phyloP scores from a whole-genome alignment of 192 early-diverging fungal species.

The Backusella westeae region DNA sequence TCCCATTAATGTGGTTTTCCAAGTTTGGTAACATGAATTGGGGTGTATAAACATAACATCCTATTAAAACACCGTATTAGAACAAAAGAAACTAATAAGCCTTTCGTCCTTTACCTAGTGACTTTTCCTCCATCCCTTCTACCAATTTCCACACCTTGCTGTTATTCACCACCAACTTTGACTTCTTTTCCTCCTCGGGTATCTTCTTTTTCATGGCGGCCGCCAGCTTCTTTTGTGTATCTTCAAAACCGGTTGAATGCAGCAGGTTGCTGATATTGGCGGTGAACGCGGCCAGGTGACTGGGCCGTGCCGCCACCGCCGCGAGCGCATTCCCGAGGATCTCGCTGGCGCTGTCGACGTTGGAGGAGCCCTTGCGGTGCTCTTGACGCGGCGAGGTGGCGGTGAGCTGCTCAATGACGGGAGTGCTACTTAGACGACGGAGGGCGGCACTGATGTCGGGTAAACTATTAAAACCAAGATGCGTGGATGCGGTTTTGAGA shows the following conservation, averaged over 20 bases:
- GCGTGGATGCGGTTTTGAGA: not conserved
- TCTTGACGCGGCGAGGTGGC: not conserved
- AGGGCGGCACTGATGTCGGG: conserved; percentile 21
- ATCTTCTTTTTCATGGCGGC: conserved; percentile 9
- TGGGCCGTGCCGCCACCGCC: conserved; percentile 13
- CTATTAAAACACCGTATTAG: conserved; percentile 16
- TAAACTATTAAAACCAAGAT: conserved; percentile 7
- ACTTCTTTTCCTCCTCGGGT: conserved; percentile 12
- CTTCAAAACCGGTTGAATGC: not conserved
- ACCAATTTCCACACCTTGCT: conserved; percentile 26
- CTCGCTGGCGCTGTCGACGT: not conserved
- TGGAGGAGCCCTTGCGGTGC: no score
- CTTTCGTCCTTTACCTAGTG: conserved; percentile 5
- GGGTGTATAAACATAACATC: conserved; percentile 48
- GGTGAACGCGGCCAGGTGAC: conserved; percentile 24
- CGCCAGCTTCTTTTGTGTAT: not conserved
- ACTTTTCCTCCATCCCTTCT: conserved; percentile 25
- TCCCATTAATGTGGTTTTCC: conserved; percentile 48
- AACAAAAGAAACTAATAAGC: not conserved
- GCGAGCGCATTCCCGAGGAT: conserved; percentile 30
- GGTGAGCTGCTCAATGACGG: not conserved
- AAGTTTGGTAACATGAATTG: conserved; percentile 44
- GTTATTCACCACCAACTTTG: conserved; percentile 30
- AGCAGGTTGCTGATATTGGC: conserved; percentile 22
- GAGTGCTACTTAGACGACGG: conserved; percentile 9